Evolutionary conservation across 2,329 filamentous ascomycete genomes (phyloP).

Genomic region (Penicillium expansum): DNA sequence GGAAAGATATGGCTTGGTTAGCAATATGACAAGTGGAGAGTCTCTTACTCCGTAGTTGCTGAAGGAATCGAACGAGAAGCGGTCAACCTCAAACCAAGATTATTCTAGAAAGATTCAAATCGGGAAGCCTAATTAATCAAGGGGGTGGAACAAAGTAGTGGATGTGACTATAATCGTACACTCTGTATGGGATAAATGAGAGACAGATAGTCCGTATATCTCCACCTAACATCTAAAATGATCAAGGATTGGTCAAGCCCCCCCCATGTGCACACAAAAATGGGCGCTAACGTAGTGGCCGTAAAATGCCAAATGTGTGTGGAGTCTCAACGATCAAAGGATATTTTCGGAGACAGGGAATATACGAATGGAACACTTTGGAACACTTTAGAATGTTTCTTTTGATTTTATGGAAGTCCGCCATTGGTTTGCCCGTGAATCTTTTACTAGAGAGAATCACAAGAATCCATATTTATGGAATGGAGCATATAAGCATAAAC

Average conservation of each 20-base stretch:
- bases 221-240: not conserved
- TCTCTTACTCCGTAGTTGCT: conserved; percentile 8
- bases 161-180: not conserved
- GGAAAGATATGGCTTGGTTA: conserved; percentile 8
- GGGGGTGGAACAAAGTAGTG: not conserved
- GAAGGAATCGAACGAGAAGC: conserved; percentile 21
- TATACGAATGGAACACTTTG: not conserved
- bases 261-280: not conserved
- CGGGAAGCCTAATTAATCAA: not conserved
- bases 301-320: not conserved
- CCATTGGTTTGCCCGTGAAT: conserved; percentile 1
- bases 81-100: conserved; percentile 11
- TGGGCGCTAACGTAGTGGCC: conserved; percentile 7
- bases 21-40: conserved; percentile 10
- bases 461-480: not conserved
- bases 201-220: not conserved
- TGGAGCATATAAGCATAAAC: not conserved
- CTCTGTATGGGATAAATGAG: not conserved
- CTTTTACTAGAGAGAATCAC: not conserved
- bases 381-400: not conserved
- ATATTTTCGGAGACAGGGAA: not conserved
- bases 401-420: not conserved
- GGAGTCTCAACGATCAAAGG: not conserved
- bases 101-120: conserved; percentile 10
- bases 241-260: not conserved